Evolutionary conservation across 192 early-diverging fungal genomes (phyloP).

Genomic region (Coemansia sp.): DNA sequence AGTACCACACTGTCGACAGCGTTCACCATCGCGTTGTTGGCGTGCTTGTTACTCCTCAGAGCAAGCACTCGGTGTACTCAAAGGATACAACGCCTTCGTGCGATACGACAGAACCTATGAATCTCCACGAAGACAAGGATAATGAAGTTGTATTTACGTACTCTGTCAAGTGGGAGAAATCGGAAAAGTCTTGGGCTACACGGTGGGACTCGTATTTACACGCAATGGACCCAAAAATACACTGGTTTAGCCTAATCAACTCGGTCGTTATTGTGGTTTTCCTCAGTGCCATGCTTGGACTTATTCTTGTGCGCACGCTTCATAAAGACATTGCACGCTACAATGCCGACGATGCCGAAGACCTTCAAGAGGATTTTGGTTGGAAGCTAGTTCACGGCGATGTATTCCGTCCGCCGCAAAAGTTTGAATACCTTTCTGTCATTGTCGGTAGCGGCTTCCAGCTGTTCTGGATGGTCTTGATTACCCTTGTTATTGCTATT

Average conservation of each 20-base stretch:
- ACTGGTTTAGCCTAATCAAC: conserved; percentile 95
- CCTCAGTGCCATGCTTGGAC: conserved; percentile 85
- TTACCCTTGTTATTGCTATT: conserved; percentile 83
- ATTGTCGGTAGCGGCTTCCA: conserved; percentile 84
- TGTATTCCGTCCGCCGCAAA: conserved; percentile 88
- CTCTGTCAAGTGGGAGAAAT: conserved; percentile 59
- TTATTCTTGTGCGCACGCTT: conserved; percentile 85
- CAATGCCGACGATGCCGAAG: conserved; percentile 66
- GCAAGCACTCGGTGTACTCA: conserved; percentile 46
- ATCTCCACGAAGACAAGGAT: conserved; percentile 46
- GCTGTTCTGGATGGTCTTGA: conserved; percentile 69
- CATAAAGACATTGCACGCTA: conserved; percentile 93
- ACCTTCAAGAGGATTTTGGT: conserved; percentile 91
- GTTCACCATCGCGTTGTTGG: conserved; percentile 83
- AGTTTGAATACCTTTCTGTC: conserved; percentile 72
- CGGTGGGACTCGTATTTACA: conserved; percentile 86
- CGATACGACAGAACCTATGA: conserved; percentile 37
- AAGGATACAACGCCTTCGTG: conserved; percentile 34
- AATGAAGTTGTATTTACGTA: conserved; percentile 64
- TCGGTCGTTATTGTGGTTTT: conserved; percentile 92
- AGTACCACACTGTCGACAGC: conserved; percentile 70
- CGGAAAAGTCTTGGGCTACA: conserved; percentile 71
- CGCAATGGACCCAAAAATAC: conserved; percentile 85
- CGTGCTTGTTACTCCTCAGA: conserved; percentile 71
- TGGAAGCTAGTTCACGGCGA: conserved; percentile 98